Percentiles rank a stretch among this genome's conserved stretches.
These are phyloP conservation scores for Leccinum subtestaceum DNA, from an alignment of 768 basidiomycete species.

Conservation along the genomic window DNA sequence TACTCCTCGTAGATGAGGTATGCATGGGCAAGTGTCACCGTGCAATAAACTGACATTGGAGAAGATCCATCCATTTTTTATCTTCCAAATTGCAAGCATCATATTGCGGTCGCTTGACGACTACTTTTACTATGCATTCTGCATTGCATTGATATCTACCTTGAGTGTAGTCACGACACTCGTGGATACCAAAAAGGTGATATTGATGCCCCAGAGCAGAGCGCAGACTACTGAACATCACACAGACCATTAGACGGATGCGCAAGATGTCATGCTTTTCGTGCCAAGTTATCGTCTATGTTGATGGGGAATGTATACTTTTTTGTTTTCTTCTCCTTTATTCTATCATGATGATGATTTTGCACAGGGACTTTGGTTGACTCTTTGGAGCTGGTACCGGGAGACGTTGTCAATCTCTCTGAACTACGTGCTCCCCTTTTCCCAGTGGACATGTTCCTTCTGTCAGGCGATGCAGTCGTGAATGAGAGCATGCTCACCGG, in stretches of 20 bases:
- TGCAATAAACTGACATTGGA: conserved; percentile 2
- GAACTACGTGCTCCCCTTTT: too few species aligned
- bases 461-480: too few species aligned
- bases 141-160: conserved; percentile 88
- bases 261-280: conserved; percentile 91
- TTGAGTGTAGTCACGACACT: conserved; percentile 83
- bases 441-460: too few species aligned
- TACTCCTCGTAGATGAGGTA: conserved; percentile 88
- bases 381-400: too few species aligned
- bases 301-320: conserved; percentile 83
- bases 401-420: too few species aligned
- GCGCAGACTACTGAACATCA: conserved; percentile 5
- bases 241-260: conserved; percentile 88
- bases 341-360: too few species aligned
- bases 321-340: too few species aligned
- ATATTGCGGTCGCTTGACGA: conserved; percentile 92
- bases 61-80: conserved; percentile 95
- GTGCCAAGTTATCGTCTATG: conserved; percentile 69
- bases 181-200: conserved; percentile 86
- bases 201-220: conserved; percentile 8
- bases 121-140: conserved; percentile 97
- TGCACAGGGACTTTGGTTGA: too few species aligned
- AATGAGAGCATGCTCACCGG: too few species aligned
- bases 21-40: conserved; percentile 9
- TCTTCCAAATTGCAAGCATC: conserved; percentile 96